phyloP scores from a whole-genome alignment of 1,284 basidiomycete genomes.

The Tetrapyrgos nigripes region DNA sequence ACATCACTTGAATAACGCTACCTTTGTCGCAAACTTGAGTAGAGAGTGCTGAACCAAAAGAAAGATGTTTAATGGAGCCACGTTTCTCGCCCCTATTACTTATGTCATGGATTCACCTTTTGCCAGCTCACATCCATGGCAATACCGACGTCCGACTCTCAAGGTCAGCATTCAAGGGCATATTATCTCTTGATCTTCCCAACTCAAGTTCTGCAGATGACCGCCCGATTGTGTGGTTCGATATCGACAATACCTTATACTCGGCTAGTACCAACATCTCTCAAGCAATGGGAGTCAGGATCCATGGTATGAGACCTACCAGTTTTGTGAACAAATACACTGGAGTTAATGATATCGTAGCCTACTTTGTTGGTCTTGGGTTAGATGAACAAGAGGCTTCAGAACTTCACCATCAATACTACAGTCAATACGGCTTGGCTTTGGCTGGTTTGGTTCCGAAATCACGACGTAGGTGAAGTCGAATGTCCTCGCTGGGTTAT shows the following conservation, averaged over 20 bases:
- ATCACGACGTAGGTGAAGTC: slow-evolving; percentile 77
- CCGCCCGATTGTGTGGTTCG: slow-evolving; percentile 75
- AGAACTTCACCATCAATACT: slow-evolving; percentile 78
- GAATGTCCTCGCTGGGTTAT: slow-evolving; percentile 9
- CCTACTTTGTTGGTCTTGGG: slow-evolving; percentile 79
- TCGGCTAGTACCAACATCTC: slow-evolving; percentile 78
- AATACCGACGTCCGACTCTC: slow-evolving; percentile 4
- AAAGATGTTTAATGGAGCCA: no score
- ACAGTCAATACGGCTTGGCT: slow-evolving; percentile 85
- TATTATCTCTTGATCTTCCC: not conserved
- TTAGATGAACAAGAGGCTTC: slow-evolving; percentile 74
- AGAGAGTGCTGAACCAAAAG: no score
- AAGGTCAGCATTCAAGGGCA: slow-evolving; percentile 16
- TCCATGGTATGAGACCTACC: slow-evolving; percentile 60
- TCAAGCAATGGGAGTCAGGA: slow-evolving; percentile 81
- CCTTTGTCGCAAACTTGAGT: no score
- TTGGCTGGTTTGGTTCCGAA: slow-evolving; percentile 80
- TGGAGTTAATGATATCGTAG: slow-evolving; percentile 40
- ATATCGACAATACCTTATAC: slow-evolving; percentile 90
- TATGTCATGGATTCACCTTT: no score
- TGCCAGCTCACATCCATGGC: no score
- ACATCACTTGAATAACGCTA: no score
- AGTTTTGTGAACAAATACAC: not conserved
- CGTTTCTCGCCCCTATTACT: no score
- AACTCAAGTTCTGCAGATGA: slow-evolving; percentile 49